Percentiles rank a stretch among this genome's conserved stretches.
Evolutionary conservation across 371 early-diverging fungal species (phyloP).

Genomic region (Blakeslea trispora): DNA sequence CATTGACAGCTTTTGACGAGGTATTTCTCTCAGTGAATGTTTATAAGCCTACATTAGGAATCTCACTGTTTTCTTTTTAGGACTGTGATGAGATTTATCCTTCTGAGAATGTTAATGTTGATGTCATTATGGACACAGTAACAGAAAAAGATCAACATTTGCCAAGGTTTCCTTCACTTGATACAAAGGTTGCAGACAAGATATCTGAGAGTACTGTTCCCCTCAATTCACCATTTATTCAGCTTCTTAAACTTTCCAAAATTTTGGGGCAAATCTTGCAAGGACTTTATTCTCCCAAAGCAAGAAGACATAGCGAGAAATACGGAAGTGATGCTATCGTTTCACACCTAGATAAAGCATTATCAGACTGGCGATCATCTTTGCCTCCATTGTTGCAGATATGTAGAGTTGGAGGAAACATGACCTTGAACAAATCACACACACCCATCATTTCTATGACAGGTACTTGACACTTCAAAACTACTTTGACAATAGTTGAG

Average conservation of each 20-base stretch:
- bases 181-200: slow-evolving; percentile 3
- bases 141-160: slow-evolving; percentile 19
- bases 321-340: slow-evolving; percentile 43
- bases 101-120: slow-evolving; percentile 29
- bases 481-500: background rate
- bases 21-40: slow-evolving; percentile 2
- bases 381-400: slow-evolving; percentile 17
- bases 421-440: background rate
- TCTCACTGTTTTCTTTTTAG: slow-evolving; percentile 4
- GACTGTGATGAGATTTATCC: slow-evolving; percentile 39
- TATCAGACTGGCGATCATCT: slow-evolving; percentile 38
- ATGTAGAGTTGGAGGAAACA: slow-evolving; percentile 1
- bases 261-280: slow-evolving; percentile 37
- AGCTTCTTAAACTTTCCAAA: slow-evolving; percentile 40
- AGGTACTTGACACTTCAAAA: slow-evolving; percentile 19
- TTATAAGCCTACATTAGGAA: no score
- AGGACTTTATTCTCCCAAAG: slow-evolving; percentile 39
- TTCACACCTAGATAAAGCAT: slow-evolving; percentile 29
- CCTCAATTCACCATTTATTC: slow-evolving; percentile 39
- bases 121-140: slow-evolving; percentile 38
- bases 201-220: slow-evolving; percentile 9
- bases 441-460: slow-evolving; percentile 23
- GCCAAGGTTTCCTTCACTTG: slow-evolving; percentile 22
- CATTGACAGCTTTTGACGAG: slow-evolving; percentile 32
- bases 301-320: slow-evolving; percentile 30